Conservation (phyloP, 2,329 filamentous ascomycete genomes). For the Neopestalotiopsis rosae region DNA sequence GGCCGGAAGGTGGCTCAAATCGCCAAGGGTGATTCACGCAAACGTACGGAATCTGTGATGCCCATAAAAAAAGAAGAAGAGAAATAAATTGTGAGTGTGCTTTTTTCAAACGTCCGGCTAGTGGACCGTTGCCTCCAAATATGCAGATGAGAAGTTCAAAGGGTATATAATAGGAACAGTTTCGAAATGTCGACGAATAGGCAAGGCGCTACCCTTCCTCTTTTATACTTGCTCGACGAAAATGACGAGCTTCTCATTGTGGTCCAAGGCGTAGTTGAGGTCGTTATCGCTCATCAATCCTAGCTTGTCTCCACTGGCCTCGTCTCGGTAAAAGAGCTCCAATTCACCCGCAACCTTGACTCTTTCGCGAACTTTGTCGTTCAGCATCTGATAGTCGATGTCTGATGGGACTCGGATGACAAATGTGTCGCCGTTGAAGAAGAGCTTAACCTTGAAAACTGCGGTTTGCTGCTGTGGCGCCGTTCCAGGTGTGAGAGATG, state of each 20-base stretch:
- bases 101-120: constrained; percentile 8
- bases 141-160: constrained; percentile 12
- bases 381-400: constrained; percentile 77
- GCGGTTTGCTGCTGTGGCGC: constrained; percentile 48
- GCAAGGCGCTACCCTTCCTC: background rate
- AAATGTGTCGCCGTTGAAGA: constrained; percentile 90
- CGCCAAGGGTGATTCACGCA: no score
- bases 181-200: background rate
- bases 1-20: no score
- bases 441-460: constrained; percentile 92
- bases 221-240: constrained; percentile 63
- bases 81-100: constrained; percentile 1
- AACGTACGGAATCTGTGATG: background rate
- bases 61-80: constrained; percentile 7
- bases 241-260: constrained; percentile 87
- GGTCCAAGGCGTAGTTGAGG: constrained; percentile 77
- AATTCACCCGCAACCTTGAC: constrained; percentile 75
- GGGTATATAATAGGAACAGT: constrained; percentile 22
- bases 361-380: constrained; percentile 83
- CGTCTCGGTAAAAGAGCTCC: constrained; percentile 85
- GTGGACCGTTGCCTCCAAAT: constrained; percentile 4
- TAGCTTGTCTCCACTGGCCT: constrained; percentile 75
- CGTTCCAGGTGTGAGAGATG: constrained; percentile 58
- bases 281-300: constrained; percentile 81
- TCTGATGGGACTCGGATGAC: constrained; percentile 87